phyloP scores from a whole-genome alignment of 1,284 basidiomycete species.

The Melampsora americana region DNA sequence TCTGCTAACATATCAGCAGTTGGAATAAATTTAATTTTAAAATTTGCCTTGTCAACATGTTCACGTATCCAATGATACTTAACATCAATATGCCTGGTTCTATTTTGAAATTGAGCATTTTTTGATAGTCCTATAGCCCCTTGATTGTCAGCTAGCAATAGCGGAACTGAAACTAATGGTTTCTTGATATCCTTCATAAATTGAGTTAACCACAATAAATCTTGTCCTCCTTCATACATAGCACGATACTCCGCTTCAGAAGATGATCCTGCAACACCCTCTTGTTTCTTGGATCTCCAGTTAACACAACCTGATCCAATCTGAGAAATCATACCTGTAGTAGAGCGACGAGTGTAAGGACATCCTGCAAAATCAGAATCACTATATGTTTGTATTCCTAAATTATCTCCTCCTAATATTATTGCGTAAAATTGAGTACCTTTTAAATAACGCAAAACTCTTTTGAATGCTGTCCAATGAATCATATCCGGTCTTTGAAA shows the following conservation, averaged over 20 bases:
- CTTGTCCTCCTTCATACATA: background rate
- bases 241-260: too few species aligned
- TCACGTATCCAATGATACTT: slow-evolving; percentile 9
- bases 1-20: background rate
- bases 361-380: too few species aligned
- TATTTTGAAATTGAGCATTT: background rate
- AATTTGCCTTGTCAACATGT: background rate
- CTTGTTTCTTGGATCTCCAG: background rate
- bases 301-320: background rate
- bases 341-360: background rate
- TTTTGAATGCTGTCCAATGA: background rate
- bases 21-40: background rate
- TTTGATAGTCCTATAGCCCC: background rate
- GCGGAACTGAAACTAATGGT: too few species aligned
- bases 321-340: background rate
- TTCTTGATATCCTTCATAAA: too few species aligned
- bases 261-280: background rate
- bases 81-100: background rate
- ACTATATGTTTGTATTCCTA: background rate
- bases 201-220: background rate
- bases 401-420: background rate
- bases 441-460: slow-evolving; percentile 12
- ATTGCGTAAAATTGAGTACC: background rate
- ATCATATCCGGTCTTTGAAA: background rate
- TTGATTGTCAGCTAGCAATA: background rate